Evolutionary conservation across 2,329 filamentous ascomycete genomes (phyloP).

Genomic region (Septoria linicola): DNA sequence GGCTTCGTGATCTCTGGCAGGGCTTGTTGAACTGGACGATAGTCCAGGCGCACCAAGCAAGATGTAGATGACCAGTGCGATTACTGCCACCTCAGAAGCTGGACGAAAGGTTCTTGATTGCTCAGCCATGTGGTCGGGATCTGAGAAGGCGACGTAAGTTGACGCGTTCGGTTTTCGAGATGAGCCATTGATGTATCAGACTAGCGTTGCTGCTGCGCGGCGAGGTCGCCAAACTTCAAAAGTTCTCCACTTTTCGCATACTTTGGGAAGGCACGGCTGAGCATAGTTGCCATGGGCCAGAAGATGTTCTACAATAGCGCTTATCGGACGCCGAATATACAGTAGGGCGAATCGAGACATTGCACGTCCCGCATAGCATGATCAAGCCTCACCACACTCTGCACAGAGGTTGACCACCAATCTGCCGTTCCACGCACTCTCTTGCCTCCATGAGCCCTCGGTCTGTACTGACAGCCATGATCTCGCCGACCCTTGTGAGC

Average conservation of each 20-base stretch:
- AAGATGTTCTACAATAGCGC: too few species aligned
- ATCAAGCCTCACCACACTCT: constrained; percentile 52
- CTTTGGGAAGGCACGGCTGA: too few species aligned
- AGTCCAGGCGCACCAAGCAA: constrained; percentile 36
- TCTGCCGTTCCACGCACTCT: constrained; percentile 75
- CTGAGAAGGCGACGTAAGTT: too few species aligned
- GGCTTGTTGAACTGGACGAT: too few species aligned
- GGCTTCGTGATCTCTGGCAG: neutral
- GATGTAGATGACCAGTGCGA: constrained; percentile 36
- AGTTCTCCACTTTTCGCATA: too few species aligned
- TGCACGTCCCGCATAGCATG: too few species aligned
- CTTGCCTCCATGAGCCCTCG: constrained; percentile 75
- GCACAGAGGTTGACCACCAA: constrained; percentile 79
- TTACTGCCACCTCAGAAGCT: constrained; percentile 34
- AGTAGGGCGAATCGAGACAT: constrained; percentile 5
- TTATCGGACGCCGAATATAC: constrained; percentile 1
- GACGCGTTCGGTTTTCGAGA: too few species aligned
- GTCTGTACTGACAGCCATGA: constrained; percentile 75
- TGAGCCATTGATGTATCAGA: too few species aligned
- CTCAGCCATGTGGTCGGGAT: constrained; percentile 4
- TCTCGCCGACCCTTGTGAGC: constrained; percentile 73
- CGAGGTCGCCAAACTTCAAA: too few species aligned
- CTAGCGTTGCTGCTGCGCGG: too few species aligned
- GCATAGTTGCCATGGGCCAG: too few species aligned
- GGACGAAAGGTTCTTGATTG: constrained; percentile 31